Conservation (phyloP, 305 asterid genomes). For the Galium porrigens region DNA sequence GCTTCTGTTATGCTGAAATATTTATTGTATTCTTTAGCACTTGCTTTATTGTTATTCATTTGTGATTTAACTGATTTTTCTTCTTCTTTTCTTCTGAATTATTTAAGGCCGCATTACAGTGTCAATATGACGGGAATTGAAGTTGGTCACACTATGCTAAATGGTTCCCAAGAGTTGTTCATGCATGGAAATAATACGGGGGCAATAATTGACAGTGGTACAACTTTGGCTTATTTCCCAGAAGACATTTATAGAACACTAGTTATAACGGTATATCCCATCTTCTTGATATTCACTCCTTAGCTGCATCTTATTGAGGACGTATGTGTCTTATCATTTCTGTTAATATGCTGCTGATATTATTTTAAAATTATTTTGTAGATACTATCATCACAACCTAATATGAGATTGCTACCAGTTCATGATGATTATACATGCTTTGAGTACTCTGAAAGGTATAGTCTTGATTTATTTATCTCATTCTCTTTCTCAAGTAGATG, state of each 20-base stretch:
- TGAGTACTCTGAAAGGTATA: slow-evolving; percentile 79
- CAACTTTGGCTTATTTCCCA: slow-evolving; percentile 93
- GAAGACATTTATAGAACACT: slow-evolving; percentile 59
- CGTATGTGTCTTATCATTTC: slow-evolving; percentile 16
- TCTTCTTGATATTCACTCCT: neutral
- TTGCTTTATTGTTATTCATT: neutral
- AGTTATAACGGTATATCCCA: slow-evolving; percentile 48
- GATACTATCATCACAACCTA: slow-evolving; percentile 82
- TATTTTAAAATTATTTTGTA: slow-evolving; percentile 20
- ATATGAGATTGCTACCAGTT: slow-evolving; percentile 52
- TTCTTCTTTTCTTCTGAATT: neutral
- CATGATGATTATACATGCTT: slow-evolving; percentile 87
- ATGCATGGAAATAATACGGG: slow-evolving; percentile 51
- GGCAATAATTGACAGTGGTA: slow-evolving; percentile 92
- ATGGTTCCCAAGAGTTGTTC: slow-evolving; percentile 47
- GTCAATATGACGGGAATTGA: slow-evolving; percentile 89
- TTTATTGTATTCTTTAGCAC: neutral
- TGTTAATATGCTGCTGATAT: neutral
- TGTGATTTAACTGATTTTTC: neutral
- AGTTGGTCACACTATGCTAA: slow-evolving; percentile 54
- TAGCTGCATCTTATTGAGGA: slow-evolving; percentile 10
- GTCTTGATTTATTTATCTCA: slow-evolving; percentile 9
- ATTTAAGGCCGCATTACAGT: slow-evolving; percentile 80
- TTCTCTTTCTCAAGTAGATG: neutral
- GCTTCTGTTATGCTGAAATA: neutral